Base-by-base conservation (phyloP, 805 yeast species). In the Kuraishia borneana region DNA sequence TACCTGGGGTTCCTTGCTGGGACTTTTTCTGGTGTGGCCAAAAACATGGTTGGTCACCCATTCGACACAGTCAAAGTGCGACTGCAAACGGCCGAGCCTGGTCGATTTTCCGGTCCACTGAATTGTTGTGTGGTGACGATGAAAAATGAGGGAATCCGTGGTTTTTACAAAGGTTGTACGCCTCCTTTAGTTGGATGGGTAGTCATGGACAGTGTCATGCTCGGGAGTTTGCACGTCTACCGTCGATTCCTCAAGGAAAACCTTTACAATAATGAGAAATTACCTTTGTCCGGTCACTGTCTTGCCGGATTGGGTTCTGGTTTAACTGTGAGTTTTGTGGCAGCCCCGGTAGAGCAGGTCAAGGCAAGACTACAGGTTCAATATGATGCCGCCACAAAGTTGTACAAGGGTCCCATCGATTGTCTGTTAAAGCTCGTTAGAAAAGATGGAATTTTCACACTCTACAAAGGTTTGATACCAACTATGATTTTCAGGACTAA, bases 141-240 rank as follows among this genome's bases (percentile, higher is more conserved):
- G 18, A 62, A 60, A 40, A 71, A 76, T 19, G 95, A 87, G 51
- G 96, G 96, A 3, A 41, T 78, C 4, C 56, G 66, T 23, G 96
- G 95, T 1, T 71, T 87, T 36, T 87, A 84, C 51, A 75, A 85
- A 44, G 96, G 96, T 0, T 84, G 87, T 43, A 83, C 95, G 0
- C 96, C 96, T 4, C 96, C 96, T 1, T 63, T 87, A 42, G 73
- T 83, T 16, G 96, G 96, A 1, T 87, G 96, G 96, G 84, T 87
- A 44, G 56, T 82, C 41, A 87, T 87, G 95, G 96, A 87, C 51
- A 76, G 88, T 3, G 84, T 84, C 33, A 82, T 87, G 84, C 63
- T 87, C 41, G 96, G 96, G 1, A 79, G 92, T 5, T 60, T 85
- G 36, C 92, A 83, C 45, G 71, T 80, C 39, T 87, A 87, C 54